phyloP scores from a whole-genome alignment of 768 basidiomycete genomes.

The Lepiota brunneoincarnata region DNA sequence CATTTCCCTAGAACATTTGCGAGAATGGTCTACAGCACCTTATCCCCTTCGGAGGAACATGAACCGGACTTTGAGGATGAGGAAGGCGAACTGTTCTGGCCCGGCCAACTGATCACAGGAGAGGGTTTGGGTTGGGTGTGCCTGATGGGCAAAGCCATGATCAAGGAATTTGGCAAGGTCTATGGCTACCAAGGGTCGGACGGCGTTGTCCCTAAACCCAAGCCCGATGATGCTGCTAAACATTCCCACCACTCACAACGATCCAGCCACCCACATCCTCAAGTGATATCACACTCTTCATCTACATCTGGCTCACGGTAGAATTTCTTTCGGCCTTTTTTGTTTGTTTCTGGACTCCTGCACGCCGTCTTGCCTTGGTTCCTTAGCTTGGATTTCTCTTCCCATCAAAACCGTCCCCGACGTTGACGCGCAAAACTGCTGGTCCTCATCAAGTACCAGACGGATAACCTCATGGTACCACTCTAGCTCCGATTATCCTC shows the following conservation, averaged over 20 bases:
- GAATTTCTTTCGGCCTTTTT: neutral
- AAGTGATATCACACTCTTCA: conserved; percentile 7
- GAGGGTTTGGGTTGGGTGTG: conserved; percentile 88
- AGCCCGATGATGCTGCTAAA: conserved; percentile 23
- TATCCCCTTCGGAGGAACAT: conserved; percentile 65
- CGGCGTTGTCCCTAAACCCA: conserved; percentile 72
- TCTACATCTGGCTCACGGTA: conserved; percentile 9
- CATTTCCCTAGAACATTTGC: conserved; percentile 77
- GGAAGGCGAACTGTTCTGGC: conserved; percentile 86
- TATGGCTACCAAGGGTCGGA: conserved; percentile 72
- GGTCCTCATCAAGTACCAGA: neutral
- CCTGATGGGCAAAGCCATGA: conserved; percentile 83
- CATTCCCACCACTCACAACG: conserved; percentile 4
- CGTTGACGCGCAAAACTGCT: conserved; percentile 3
- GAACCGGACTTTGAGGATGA: conserved; percentile 85
- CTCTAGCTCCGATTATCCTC: conserved; percentile 9
- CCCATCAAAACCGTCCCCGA: conserved; percentile 2
- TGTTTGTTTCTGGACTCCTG: neutral
- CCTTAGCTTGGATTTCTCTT: neutral
- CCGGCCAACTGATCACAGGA: conserved; percentile 66
- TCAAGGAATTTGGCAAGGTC: conserved; percentile 74
- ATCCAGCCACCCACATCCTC: conserved; percentile 5
- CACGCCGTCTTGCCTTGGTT: neutral
- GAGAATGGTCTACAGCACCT: conserved; percentile 65
- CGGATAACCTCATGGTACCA: conserved; percentile 4